These are phyloP conservation scores for Coemansia sp. DNA, from an alignment of 192 early-diverging fungal species.

Conservation along the genomic window DNA sequence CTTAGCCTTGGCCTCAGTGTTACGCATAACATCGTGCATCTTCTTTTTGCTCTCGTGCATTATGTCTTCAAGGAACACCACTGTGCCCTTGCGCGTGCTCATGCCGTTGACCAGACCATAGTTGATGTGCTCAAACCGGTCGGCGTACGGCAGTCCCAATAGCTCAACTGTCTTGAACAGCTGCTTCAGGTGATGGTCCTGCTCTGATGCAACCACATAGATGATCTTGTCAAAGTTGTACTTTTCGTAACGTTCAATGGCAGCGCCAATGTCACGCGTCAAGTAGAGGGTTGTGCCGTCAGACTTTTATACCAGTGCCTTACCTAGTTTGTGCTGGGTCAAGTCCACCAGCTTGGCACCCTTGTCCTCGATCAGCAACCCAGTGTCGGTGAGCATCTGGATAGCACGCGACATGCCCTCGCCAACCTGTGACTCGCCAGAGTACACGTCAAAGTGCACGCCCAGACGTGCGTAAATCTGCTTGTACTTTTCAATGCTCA, in stretches of 20 bases:
- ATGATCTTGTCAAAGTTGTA: slow-evolving; percentile 91
- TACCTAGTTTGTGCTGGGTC: slow-evolving; percentile 77
- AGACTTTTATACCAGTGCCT: slow-evolving; percentile 79
- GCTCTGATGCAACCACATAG: slow-evolving; percentile 89
- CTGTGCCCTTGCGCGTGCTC: slow-evolving; percentile 94
- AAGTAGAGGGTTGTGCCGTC: slow-evolving; percentile 94
- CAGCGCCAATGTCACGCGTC: slow-evolving; percentile 96
- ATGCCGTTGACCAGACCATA: slow-evolving; percentile 95
- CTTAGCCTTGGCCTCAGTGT: slow-evolving; percentile 84
- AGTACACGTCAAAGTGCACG: slow-evolving; percentile 91
- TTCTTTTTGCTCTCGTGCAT: slow-evolving; percentile 79
- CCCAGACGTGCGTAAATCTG: slow-evolving; percentile 88
- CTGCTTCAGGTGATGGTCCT: slow-evolving; percentile 90
- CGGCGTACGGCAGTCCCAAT: slow-evolving; percentile 78
- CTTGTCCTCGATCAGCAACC: slow-evolving; percentile 67
- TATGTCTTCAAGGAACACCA: slow-evolving; percentile 94
- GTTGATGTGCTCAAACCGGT: slow-evolving; percentile 83
- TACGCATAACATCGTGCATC: slow-evolving; percentile 92
- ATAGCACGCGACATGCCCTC: slow-evolving; percentile 68
- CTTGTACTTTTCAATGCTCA: slow-evolving; percentile 90
- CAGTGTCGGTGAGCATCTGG: slow-evolving; percentile 68
- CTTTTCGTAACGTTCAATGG: slow-evolving; percentile 81
- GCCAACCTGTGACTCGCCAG: slow-evolving; percentile 90
- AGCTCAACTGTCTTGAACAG: slow-evolving; percentile 90
- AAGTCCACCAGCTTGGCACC: slow-evolving; percentile 89